phyloP scores from a whole-genome alignment of 2,329 filamentous ascomycete species.

The Fusarium domesticum region DNA sequence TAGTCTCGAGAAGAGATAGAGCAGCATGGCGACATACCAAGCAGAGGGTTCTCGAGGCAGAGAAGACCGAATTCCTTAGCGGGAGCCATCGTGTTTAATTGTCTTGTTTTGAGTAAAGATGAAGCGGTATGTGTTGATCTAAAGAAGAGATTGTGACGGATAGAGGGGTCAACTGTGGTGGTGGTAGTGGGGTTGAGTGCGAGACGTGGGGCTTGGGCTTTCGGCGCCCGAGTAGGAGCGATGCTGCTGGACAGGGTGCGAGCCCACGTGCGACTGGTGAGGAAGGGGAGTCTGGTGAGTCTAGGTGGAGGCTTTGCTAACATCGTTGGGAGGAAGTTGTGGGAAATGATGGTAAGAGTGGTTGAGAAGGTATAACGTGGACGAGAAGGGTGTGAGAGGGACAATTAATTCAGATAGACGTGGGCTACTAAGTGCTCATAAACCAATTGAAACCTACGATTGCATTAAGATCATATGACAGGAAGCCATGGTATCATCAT shows the following conservation, averaged over 20 bases:
- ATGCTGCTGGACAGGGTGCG: conserved; percentile 21
- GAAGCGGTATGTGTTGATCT: conserved; percentile 14
- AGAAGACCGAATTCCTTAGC: conserved; percentile 82
- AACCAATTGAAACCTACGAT: neutral
- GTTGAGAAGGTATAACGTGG: neutral
- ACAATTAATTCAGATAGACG: neutral
- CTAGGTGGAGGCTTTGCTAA: conserved; percentile 11
- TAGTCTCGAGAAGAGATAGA: conserved; percentile 2
- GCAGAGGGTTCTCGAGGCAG: conserved; percentile 94
- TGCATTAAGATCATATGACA: neutral
- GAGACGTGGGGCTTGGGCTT: conserved; percentile 18
- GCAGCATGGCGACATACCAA: too few species aligned
- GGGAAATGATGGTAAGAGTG: neutral
- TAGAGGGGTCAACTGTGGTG: conserved; percentile 26
- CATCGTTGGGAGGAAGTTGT: conserved; percentile 3
- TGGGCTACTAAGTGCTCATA: neutral
- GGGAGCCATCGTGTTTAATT: conserved; percentile 61
- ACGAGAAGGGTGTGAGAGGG: neutral
- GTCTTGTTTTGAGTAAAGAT: conserved; percentile 12
- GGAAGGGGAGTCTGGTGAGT: conserved; percentile 9
- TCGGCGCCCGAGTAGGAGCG: conserved; percentile 26
- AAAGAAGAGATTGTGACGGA: conserved; percentile 28
- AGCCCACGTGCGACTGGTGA: conserved; percentile 23
- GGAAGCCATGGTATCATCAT: too few species aligned
- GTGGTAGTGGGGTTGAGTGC: conserved; percentile 19